Conservation (phyloP, 2,329 filamentous ascomycete genomes). For the Aspergillus candidus region DNA sequence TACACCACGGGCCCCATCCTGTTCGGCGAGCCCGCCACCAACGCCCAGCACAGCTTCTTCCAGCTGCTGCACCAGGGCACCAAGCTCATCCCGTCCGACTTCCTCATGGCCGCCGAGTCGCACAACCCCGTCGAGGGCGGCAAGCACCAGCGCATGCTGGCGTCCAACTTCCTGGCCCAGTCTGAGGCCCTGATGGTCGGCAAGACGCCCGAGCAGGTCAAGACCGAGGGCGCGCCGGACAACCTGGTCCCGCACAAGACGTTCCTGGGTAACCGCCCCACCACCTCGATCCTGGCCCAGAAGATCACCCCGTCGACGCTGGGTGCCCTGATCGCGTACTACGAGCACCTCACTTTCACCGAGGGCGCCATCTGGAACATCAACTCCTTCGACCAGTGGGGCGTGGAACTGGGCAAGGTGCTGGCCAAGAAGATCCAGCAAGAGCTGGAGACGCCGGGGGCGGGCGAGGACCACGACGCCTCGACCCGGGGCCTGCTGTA, state of each 20-base stretch:
- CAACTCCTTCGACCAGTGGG: constrained; percentile 99
- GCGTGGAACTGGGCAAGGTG: constrained; percentile 94
- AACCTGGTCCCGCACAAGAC: constrained; percentile 91
- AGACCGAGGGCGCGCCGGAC: constrained; percentile 43
- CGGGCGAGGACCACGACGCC: constrained; percentile 68
- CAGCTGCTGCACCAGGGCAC: constrained; percentile 98
- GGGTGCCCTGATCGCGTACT: constrained; percentile 94
- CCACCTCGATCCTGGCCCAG: constrained; percentile 87
- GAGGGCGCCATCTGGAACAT: constrained; percentile 99
- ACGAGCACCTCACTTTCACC: constrained; percentile 96
- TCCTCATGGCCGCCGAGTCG: constrained; percentile 91
- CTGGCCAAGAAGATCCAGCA: constrained; percentile 84
- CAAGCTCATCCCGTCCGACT: constrained; percentile 96
- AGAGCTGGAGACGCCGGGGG: constrained; percentile 73
- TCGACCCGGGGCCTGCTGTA: constrained; percentile 86
- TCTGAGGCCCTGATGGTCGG: constrained; percentile 51
- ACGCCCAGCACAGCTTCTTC: constrained; percentile 99
- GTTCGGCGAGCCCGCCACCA: constrained; percentile 97
- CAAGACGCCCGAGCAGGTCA: constrained; percentile 44
- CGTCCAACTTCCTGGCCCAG: constrained; percentile 48
- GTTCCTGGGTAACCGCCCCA: constrained; percentile 95
- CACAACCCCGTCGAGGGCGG: constrained; percentile 93
- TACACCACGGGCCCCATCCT: constrained; percentile 95
- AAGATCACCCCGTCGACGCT: constrained; percentile 91
- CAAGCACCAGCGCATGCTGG: constrained; percentile 72